Conservation (phyloP, 2,329 filamentous ascomycete genomes). For the Trichoderma pleuroti region DNA sequence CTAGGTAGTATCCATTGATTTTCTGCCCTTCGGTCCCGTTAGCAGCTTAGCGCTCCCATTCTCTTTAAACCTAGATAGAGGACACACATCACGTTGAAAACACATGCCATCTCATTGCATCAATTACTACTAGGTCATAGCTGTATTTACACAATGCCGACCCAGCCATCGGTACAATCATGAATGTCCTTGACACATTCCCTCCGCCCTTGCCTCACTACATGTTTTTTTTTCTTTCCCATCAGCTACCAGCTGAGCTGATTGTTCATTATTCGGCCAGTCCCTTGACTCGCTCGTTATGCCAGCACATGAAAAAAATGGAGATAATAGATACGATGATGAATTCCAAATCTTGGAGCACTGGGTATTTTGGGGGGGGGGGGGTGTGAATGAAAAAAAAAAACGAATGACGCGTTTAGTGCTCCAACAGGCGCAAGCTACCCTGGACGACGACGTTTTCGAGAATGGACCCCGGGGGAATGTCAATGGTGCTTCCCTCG, state of each 20-base stretch:
- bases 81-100: background rate
- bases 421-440: slow-evolving; percentile 73
- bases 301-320: slow-evolving; percentile 8
- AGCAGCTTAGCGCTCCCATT: background rate
- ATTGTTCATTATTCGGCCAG: slow-evolving; percentile 2
- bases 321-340: slow-evolving; percentile 15
- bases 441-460: slow-evolving; percentile 99
- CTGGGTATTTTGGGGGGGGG: slow-evolving; percentile 3
- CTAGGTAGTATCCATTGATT: no score
- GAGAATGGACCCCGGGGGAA: slow-evolving; percentile 91
- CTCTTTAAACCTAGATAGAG: background rate
- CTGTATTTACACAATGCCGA: slow-evolving; percentile 12
- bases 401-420: slow-evolving; percentile 40
- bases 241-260: slow-evolving; percentile 5
- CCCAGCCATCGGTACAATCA: background rate
- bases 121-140: slow-evolving; percentile 3
- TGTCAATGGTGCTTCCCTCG: slow-evolving; percentile 95
- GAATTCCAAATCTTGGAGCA: slow-evolving; percentile 14
- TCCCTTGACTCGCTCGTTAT: slow-evolving; percentile 2
- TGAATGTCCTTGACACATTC: slow-evolving; percentile 5
- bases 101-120: slow-evolving; percentile 11
- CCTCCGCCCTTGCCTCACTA: background rate
- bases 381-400: slow-evolving; percentile 1
- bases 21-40: background rate
- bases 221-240: background rate